Percentiles rank a stretch among this genome's conserved stretches.
Evolutionary conservation across 1,284 basidiomycete genomes (phyloP).

Genomic region (Leccinum huronense): DNA sequence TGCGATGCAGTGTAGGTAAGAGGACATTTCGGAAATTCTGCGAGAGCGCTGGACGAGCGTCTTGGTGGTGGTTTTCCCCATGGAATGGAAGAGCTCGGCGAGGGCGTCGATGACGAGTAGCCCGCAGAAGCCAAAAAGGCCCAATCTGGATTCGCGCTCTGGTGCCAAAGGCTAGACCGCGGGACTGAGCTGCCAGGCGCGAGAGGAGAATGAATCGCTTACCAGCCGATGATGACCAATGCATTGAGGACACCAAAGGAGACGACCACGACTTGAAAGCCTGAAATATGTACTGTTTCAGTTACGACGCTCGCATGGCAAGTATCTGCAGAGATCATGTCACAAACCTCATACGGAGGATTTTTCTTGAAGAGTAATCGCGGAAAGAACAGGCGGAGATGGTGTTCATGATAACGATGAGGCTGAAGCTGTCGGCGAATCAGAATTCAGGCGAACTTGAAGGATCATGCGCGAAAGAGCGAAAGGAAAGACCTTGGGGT

Average conservation of each 20-base stretch:
- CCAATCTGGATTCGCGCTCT: slow-evolving; percentile 11
- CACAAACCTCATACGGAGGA: slow-evolving; percentile 24
- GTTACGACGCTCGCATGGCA: not conserved
- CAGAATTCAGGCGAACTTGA: slow-evolving; percentile 8
- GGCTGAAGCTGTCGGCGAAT: slow-evolving; percentile 5
- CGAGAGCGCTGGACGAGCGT: slow-evolving; percentile 70
- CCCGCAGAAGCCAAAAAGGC: slow-evolving; percentile 25
- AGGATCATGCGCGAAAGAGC: slow-evolving; percentile 22
- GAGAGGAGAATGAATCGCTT: slow-evolving; percentile 7
- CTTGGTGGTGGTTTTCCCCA: slow-evolving; percentile 51
- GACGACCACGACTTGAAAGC: slow-evolving; percentile 25
- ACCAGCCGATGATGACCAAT: slow-evolving; percentile 22
- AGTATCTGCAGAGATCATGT: not conserved
- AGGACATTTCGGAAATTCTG: slow-evolving; percentile 63
- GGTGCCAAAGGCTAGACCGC: slow-evolving; percentile 18
- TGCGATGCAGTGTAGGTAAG: slow-evolving; percentile 67
- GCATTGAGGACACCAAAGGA: slow-evolving; percentile 17
- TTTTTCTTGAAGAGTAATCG: slow-evolving; percentile 17
- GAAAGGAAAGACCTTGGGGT: slow-evolving; percentile 31
- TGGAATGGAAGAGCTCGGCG: slow-evolving; percentile 73
- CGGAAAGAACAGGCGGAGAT: slow-evolving; percentile 17
- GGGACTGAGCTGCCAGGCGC: not conserved
- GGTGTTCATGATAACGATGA: slow-evolving; percentile 17
- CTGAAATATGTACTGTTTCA: slow-evolving; percentile 10
- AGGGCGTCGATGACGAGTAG: slow-evolving; percentile 82